These are phyloP conservation scores for Neonectria punicea DNA, from an alignment of 2,329 filamentous ascomycete species.

Conservation along the genomic window DNA sequence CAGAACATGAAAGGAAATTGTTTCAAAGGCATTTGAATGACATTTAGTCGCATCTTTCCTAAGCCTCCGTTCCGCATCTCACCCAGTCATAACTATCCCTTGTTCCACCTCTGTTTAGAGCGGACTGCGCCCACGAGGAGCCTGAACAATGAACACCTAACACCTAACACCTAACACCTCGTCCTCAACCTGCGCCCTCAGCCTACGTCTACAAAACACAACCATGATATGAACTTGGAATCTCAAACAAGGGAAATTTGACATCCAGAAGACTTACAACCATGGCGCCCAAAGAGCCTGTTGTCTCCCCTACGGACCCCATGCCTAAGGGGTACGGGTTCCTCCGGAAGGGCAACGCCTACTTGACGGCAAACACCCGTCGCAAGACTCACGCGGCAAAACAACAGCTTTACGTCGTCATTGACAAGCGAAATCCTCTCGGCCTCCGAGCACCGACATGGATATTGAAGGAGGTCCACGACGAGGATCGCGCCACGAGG, in stretches of 20 bases:
- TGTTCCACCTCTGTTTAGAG: not conserved
- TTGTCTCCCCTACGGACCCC: not conserved
- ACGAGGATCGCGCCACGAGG: constrained; percentile 9
- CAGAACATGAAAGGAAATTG: not conserved
- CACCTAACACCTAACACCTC: not conserved
- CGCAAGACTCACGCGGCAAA: constrained; percentile 16
- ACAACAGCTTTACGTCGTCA: constrained; percentile 11
- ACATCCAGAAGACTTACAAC: not conserved
- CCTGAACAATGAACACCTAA: not conserved
- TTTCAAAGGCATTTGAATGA: not conserved
- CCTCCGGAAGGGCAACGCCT: constrained; percentile 14
- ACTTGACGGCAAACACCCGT: constrained; percentile 13
- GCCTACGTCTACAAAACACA: not conserved
- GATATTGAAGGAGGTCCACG: constrained; percentile 16
- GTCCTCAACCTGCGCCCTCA: not conserved
- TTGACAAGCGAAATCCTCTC: not conserved
- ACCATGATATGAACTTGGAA: no score
- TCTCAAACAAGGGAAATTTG: not conserved
- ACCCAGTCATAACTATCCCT: not conserved
- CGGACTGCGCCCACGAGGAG: not conserved
- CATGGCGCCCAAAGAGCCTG: constrained; percentile 5
- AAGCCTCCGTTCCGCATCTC: not conserved
- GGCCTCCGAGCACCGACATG: constrained; percentile 16
- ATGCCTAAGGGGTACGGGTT: constrained; percentile 23
- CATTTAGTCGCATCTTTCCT: not conserved